Conservation (phyloP, 2,329 filamentous ascomycete genomes). For the Claviceps monticola region DNA sequence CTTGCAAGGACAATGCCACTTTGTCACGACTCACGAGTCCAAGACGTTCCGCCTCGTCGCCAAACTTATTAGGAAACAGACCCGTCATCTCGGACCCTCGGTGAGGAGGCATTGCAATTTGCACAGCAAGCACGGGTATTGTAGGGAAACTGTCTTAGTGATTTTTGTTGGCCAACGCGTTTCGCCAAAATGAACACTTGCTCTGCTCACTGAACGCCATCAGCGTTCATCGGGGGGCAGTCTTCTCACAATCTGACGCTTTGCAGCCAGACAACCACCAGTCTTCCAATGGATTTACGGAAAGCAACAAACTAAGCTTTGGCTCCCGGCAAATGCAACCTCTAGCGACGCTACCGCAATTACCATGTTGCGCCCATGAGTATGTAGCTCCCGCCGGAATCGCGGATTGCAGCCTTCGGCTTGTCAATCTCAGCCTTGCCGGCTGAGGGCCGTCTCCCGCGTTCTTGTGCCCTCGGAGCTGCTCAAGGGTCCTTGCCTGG, state of each 20-base stretch:
- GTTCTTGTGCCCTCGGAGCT: background rate
- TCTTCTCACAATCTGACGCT: background rate
- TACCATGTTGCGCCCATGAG: background rate
- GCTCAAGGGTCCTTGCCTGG: no score
- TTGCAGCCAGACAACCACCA: no score
- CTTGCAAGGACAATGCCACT: no score
- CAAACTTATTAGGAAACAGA: no score
- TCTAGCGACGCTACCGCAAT: background rate
- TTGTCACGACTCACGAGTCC: no score
- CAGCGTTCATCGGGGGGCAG: background rate
- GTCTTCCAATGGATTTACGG: background rate
- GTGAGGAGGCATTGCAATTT: no score
- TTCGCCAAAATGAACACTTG: background rate
- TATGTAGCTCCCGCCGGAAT: background rate
- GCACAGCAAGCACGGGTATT: no score
- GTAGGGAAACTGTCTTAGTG: no score
- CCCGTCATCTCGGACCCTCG: no score
- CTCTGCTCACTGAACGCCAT: background rate
- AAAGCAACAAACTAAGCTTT: background rate
- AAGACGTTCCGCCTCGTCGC: no score
- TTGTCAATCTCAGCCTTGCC: slow-evolving; percentile 7
- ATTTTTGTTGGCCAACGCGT: no score
- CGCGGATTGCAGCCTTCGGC: background rate
- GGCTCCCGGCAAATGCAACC: background rate
- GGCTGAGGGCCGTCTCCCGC: background rate